phyloP scores from a whole-genome alignment of 2,329 filamentous ascomycete species.

The Phialophora macrospora region DNA sequence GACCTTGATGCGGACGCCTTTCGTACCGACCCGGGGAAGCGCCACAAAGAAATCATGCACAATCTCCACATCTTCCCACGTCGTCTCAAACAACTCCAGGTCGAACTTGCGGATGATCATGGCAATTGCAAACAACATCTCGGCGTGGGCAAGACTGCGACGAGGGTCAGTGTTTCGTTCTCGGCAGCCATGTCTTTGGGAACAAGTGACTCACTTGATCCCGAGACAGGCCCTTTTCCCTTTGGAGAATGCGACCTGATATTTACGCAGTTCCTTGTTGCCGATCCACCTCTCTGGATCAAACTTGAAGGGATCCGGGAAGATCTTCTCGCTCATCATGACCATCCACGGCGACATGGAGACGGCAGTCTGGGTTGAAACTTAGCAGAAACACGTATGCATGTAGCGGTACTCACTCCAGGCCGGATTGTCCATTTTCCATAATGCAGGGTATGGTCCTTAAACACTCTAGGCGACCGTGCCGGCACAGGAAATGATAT shows the following conservation, averaged over 20 bases:
- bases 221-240: slow-evolving; percentile 55
- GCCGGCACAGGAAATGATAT: slow-evolving; percentile 38
- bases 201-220: slow-evolving; percentile 43
- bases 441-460: slow-evolving; percentile 20
- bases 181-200: background rate
- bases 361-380: slow-evolving; percentile 42
- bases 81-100: slow-evolving; percentile 33
- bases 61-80: slow-evolving; percentile 24
- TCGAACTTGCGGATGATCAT: slow-evolving; percentile 27
- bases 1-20: slow-evolving; percentile 29
- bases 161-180: background rate
- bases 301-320: slow-evolving; percentile 45
- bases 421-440: slow-evolving; percentile 15
- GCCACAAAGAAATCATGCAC: slow-evolving; percentile 31
- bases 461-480: slow-evolving; percentile 41
- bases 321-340: slow-evolving; percentile 45
- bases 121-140: slow-evolving; percentile 29
- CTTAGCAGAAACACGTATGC: slow-evolving; percentile 1
- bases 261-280: slow-evolving; percentile 40
- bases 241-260: slow-evolving; percentile 47
- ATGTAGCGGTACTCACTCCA: slow-evolving; percentile 6
- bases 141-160: slow-evolving; percentile 28
- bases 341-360: slow-evolving; percentile 47
- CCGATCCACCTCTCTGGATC: slow-evolving; percentile 47
- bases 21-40: slow-evolving; percentile 17